These are phyloP conservation scores for Dissoconium aciculare DNA, from an alignment of 2,329 filamentous ascomycete genomes.

Conservation along the genomic window DNA sequence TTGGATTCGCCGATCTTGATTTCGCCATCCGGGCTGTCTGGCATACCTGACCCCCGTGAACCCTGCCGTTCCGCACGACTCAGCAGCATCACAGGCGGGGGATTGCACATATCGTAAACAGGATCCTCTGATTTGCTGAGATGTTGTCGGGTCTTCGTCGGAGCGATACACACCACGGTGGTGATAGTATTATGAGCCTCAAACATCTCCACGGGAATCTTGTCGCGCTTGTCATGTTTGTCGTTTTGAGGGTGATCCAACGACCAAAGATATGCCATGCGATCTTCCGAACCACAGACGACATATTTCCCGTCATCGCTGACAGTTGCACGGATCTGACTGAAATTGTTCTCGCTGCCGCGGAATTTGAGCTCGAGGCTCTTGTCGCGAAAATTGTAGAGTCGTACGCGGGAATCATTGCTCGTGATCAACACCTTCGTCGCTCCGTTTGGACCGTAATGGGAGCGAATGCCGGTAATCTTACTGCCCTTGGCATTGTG, in stretches of 20 bases:
- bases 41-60: slow-evolving; percentile 33
- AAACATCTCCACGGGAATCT: slow-evolving; percentile 73
- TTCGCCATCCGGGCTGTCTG: slow-evolving; percentile 30
- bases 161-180: slow-evolving; percentile 77
- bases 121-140: slow-evolving; percentile 75
- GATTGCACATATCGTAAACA: slow-evolving; percentile 92
- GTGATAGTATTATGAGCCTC: slow-evolving; percentile 81
- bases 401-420: slow-evolving; percentile 80
- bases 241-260: slow-evolving; percentile 44
- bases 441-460: slow-evolving; percentile 46
- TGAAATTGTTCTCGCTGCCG: slow-evolving; percentile 77
- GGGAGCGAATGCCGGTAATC: slow-evolving; percentile 82
- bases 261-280: slow-evolving; percentile 81
- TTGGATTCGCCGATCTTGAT: slow-evolving; percentile 20
- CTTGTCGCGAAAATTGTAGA: slow-evolving; percentile 81
- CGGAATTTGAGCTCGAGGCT: slow-evolving; percentile 77
- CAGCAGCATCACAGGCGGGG: slow-evolving; percentile 70
- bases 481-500: slow-evolving; percentile 95
- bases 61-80: slow-evolving; percentile 53
- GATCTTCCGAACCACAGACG: slow-evolving; percentile 85
- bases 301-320: slow-evolving; percentile 77
- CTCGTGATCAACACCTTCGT: slow-evolving; percentile 80
- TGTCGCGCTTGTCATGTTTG: slow-evolving; percentile 62
- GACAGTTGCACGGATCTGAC: slow-evolving; percentile 79
- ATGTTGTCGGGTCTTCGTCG: slow-evolving; percentile 59